Base-by-base conservation (phyloP, 768 basidiomycete genomes). In the Phylloporus scabripes region DNA sequence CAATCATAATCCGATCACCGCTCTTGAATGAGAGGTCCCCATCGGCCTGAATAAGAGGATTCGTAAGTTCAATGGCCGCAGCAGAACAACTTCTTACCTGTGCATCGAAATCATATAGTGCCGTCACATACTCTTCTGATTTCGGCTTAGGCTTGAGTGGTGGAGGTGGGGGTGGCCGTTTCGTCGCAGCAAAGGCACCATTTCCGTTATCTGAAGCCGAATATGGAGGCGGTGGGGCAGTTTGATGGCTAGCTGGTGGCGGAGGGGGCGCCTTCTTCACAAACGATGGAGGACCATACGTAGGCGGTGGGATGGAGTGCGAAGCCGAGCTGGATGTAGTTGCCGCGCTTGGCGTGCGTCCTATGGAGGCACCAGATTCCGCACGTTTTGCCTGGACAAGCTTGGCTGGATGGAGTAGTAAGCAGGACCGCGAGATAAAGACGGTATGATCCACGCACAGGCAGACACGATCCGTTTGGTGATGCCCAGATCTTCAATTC, bases 101-200 rank as follows among this genome's bases (percentile, higher is more conserved):
- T 17, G 96, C 92, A 31, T 75, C 77, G 64, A 95, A 99, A 67
- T 99, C 96, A 63, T 96, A 99, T 61, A 98, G 63, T 26, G 96
- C 96, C 9, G 90, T 85, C 21, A 93, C 92, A 60, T 92, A 92
- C 65, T 83, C 79, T 3, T 76, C 70, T 44, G 77, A 73, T 65
- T 87, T 89, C 5, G 90, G 90, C 64, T 92, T 94, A 1, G 90
- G 81, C 70, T 92, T 94, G 59, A 93, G 63, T 2, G 92, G 86
- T 7, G 95, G 95, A 0, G 95, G 95, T 0, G 95, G 95, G 0
- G 94, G 93, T 0, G 94, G 89, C 1, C 86, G 81, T 60, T 85
- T 80, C 69, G 78, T 72, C 5, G 70, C 36, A 1, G 76, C 74
- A 31, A 71, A 47, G 24, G 60, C 55, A 7, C 60, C 47, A 18